phyloP scores from a whole-genome alignment of 2,329 filamentous ascomycete genomes.

The Claviceps sp. region DNA sequence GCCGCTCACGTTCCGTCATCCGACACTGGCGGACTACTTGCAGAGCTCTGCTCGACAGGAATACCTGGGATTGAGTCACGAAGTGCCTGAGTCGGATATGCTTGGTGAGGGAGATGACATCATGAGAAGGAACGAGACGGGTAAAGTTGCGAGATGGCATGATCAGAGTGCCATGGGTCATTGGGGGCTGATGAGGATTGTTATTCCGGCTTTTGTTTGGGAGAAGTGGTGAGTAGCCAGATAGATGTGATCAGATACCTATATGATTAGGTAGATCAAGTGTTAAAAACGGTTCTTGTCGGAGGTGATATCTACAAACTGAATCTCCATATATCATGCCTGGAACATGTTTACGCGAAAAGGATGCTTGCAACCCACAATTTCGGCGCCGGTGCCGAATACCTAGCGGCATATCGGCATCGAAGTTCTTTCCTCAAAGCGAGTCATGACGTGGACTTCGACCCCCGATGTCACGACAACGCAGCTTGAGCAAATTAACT shows the following conservation, averaged over 20 bases:
- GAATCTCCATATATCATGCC: too few species aligned
- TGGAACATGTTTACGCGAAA: too few species aligned
- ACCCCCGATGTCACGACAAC: too few species aligned
- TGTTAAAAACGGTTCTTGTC: too few species aligned
- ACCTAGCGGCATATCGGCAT: too few species aligned
- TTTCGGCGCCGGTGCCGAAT: too few species aligned
- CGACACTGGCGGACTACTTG: conserved; percentile 53
- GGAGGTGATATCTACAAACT: too few species aligned
- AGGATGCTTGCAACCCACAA: too few species aligned
- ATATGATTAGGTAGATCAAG: neutral
- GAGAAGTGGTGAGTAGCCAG: conserved; percentile 54
- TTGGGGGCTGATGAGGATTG: conserved; percentile 82
- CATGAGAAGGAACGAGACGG: conserved; percentile 50
- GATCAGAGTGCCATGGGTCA: conserved; percentile 66
- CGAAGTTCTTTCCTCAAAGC: too few species aligned
- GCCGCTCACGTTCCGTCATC: conserved; percentile 51
- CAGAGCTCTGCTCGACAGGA: conserved; percentile 55
- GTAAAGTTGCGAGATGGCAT: conserved; percentile 57
- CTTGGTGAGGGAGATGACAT: conserved; percentile 33
- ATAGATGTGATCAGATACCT: neutral
- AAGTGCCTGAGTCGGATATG: conserved; percentile 45
- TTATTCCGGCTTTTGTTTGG: conserved; percentile 70
- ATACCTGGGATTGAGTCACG: conserved; percentile 59
- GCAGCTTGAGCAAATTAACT: too few species aligned
- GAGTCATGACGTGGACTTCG: too few species aligned